Evolutionary conservation across 352 stramenopile species (phyloP), one percentile per base, ranked within the genome.

Genomic region (Phytopythium mirpurense): DNA sequence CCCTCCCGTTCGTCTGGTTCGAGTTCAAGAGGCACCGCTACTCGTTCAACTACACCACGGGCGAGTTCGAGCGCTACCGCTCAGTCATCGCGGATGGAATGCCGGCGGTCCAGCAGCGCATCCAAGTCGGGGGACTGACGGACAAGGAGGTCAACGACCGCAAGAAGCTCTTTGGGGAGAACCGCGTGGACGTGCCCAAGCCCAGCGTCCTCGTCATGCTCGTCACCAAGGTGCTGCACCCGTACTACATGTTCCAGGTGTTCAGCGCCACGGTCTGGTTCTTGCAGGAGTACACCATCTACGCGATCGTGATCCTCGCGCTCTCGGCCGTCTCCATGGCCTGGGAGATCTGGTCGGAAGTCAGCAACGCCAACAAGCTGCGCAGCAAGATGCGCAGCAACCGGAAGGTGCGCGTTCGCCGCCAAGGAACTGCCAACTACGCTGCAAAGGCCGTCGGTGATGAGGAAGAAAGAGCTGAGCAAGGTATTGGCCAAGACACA

Each of bases 21-120:
- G 77, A 82, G 60, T 88, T 83, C 60, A 85, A 83, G 66, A 80
- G 77, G 53, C 67, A 85, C 29, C 74, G 77, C 4, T 88, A 88
- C 55, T 62, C 74, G n/a, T 86, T 69, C 64, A 68, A 77, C 53
- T 55, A 72, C 42, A 60, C 80, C 26, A 71, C 68, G 19, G 58
- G 65, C 23, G 61, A 75, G 26, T 88, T 83, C 32, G 63, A 79
- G 41, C 74, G 72, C 2, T 85, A 80, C 51, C 38, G 72, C 14
- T 55, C 66, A 14, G 66, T 56, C 16, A 32, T 70, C 44, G 54
- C 53, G 12, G 56, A 82, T 51, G 29, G 68, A 16, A 8, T 70
- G 32, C 46, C 38, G 10, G 36, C 51, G 12, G 63, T 74, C 21
- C 48, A 40, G 3, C 12, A 31, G 14, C 51, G 68, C 2, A 12